Evolutionary conservation across 768 basidiomycete species (phyloP).

Genomic region (Suillus hirtellus): DNA sequence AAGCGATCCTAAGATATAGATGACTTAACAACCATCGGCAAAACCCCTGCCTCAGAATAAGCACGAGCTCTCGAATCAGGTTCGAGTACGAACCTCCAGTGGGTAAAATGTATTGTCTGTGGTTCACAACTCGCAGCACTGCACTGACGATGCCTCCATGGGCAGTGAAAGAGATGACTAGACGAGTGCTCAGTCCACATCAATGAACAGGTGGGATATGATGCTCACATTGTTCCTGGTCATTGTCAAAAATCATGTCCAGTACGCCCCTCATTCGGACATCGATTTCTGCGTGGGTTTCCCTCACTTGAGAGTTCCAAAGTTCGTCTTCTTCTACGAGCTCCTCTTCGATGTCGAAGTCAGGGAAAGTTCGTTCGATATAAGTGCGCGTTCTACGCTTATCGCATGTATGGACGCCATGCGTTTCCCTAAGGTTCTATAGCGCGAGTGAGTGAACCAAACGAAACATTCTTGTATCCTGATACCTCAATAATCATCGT

Average conservation of each 20-base stretch:
- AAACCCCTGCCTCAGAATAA: conserved; percentile 23
- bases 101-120: conserved; percentile 46
- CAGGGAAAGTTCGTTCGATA: conserved; percentile 48
- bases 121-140: conserved; percentile 49
- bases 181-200: not conserved
- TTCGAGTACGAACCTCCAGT: conserved; percentile 58
- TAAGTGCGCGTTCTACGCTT: conserved; percentile 51
- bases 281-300: conserved; percentile 47
- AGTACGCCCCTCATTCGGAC: conserved; percentile 51
- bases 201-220: not conserved
- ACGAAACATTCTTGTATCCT: not conserved
- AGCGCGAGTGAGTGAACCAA: not conserved
- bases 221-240: conserved; percentile 48
- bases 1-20: not conserved
- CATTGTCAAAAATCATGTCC: conserved; percentile 53
- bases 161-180: conserved; percentile 68
- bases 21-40: conserved; percentile 26
- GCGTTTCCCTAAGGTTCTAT: conserved; percentile 68
- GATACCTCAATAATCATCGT: conserved; percentile 58
- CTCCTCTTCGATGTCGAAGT: conserved; percentile 53
- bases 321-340: conserved; percentile 64
- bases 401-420: conserved; percentile 73
- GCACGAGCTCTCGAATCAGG: not conserved
- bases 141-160: conserved; percentile 65
- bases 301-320: conserved; percentile 57